Conservation (phyloP, 2,329 filamentous ascomycete species). For the Parastagonospora nodorum region DNA sequence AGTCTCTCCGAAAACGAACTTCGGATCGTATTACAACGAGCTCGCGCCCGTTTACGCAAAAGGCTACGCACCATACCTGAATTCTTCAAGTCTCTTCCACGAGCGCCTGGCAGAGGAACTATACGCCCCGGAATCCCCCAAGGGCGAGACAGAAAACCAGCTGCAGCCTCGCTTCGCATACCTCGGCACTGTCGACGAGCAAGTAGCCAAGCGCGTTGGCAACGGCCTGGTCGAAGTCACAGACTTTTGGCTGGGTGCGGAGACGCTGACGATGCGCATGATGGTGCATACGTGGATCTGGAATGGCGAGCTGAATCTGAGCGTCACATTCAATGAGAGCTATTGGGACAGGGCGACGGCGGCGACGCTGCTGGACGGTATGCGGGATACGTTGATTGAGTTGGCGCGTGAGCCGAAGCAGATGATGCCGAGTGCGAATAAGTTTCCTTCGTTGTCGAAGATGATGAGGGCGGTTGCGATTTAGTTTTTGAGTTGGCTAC, state of each 20-base stretch:
- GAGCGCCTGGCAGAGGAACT: slow-evolving; percentile 19
- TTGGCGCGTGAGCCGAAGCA: slow-evolving; percentile 5
- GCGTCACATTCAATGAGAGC: slow-evolving; percentile 28
- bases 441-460: not conserved
- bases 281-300: slow-evolving; percentile 33
- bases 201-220: slow-evolving; percentile 17
- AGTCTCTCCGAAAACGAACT: slow-evolving; percentile 19
- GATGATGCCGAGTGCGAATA: not conserved
- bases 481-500: not conserved
- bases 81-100: slow-evolving; percentile 23
- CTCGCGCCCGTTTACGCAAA: slow-evolving; percentile 23
- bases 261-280: slow-evolving; percentile 28
- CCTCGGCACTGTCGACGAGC: slow-evolving; percentile 24
- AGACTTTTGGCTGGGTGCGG: slow-evolving; percentile 29
- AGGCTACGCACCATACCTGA: slow-evolving; percentile 22
- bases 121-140: slow-evolving; percentile 2
- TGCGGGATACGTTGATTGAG: slow-evolving; percentile 20
- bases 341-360: slow-evolving; percentile 24
- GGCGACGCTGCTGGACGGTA: slow-evolving; percentile 13
- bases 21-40: slow-evolving; percentile 22
- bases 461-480: not conserved
- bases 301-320: slow-evolving; percentile 23
- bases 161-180: slow-evolving; percentile 23
- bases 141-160: slow-evolving; percentile 14
- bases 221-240: slow-evolving; percentile 20